Base-by-base conservation (phyloP, 306 rosid species). In the Quercus rubra region DNA sequence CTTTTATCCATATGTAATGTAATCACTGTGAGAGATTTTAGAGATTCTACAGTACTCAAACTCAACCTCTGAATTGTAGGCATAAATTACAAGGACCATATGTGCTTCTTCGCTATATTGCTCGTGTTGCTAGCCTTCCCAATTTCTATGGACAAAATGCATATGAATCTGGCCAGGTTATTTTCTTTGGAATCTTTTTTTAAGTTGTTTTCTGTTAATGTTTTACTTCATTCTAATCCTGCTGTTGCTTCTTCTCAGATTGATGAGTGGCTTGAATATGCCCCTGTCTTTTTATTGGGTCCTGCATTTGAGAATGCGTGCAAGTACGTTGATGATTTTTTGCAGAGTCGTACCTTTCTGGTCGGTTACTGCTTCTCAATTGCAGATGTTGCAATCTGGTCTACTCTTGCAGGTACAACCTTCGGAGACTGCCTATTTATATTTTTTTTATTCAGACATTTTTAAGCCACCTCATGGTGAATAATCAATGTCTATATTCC, bases 301-400 rank as follows among this genome's bases (percentile, higher is more conserved):
- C 85, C 99, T 74, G 87, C 97, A 51, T 91, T 95, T 83, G 99
- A 92, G 87, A 88, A 19, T 75, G 96, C 89, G 19, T 95, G 97
- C 87, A 92, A 84, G 64, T 86, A 86, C 79, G 81, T 93, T 28
- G 96, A 95, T 76, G 88, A 82, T 18, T 93, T 85, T 82, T 82
- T 95, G 88, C 88, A 74, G 84, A 80, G 77, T 74, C 83, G 82
- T 18, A 89, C 94, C 28, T 86, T 92, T 85, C 76, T 93, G 33
- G 96, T 90, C 28, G 87, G 87, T 54, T 66, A 80, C 46, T 89
- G 81, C 51, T 80, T 95, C 41, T 91, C 97, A 28, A 87, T 95
- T 71, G 98, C 99, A 56, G 99, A 93, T 82, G 7, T 95, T 66
- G 94, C 92, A 72, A 84, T 95, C 79, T 95, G 98, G 98, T 88